Base-by-base conservation (phyloP, 2,329 filamentous ascomycete species). In the Colletotrichum aenigma region DNA sequence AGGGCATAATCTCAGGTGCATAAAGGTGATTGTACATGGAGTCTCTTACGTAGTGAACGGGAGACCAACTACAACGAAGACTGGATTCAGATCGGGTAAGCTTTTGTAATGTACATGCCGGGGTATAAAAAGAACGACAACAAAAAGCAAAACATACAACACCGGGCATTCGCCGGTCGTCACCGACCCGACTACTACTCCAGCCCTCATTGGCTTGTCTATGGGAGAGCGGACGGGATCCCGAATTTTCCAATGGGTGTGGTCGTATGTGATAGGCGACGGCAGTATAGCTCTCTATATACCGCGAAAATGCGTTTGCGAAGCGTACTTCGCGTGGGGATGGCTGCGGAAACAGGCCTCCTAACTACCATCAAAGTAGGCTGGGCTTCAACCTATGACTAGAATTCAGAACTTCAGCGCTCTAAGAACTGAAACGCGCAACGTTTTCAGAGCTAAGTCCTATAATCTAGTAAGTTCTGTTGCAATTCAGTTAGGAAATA, bases 191-290 rank as follows among this genome's bases (percentile, higher is more conserved):
- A 52, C 43, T 52, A 52, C 43, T 52, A 52, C 43, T 52, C 43
- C 43, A 52, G 43, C 43, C 43, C 43, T 48, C 43, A 48, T 21
- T 21, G 2, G n/a, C 43, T 48, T 48, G 13, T 21, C 43, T 48
- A 48, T 21, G 6, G 43, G 43, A 52, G 43, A 52, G 43, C 43
- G 43, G 43, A 52, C 43, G 43, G n/a, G 43, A 52, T 52, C 43
- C 43, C 43, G 6, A 52, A n/a, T 52, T 52, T 52, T 52, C 43
- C 43, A 52, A 52, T 52, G 6, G 43, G 43, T 52, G 21, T 52
- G 6, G 43, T 52, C 43, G 43, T 52, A 52, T 52, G 43, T 52
- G 6, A 6, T 0, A 9, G 12, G 0, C 1, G 7, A 0, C 0
- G 0, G 6, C 7, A 52, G n/a, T 13, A 3, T 2, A 21, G 43